Percentiles rank a stretch among this genome's conserved stretches.
phyloP scores from a whole-genome alignment of 495 filamentous ascomycete genomes.

The Tuber aestivum region DNA sequence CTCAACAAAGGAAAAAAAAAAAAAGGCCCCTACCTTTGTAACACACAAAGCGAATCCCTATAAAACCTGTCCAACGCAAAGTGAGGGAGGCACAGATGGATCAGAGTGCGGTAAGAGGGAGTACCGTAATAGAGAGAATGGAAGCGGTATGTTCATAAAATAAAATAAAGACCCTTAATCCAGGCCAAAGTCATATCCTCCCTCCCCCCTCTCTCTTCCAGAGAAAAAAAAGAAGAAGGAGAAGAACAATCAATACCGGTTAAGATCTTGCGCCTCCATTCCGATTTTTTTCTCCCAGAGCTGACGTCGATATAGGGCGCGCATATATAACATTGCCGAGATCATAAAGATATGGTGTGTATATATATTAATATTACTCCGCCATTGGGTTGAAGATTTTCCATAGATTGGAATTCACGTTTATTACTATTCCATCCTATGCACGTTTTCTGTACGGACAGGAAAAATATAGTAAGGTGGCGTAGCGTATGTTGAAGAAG shows the following conservation, averaged over 20 bases:
- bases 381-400: not conserved
- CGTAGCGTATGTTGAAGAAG: not conserved
- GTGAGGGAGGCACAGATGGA: not conserved
- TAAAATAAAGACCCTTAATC: not conserved
- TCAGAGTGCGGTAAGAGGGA: not conserved
- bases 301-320: not conserved
- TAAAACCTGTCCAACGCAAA: not conserved
- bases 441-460: not conserved
- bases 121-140: not conserved
- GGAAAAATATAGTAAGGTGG: not conserved
- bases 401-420: not conserved
- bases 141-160: not conserved
- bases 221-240: not conserved
- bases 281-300: not conserved
- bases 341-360: not conserved
- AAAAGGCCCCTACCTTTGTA: not conserved
- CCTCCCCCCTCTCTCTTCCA: not conserved
- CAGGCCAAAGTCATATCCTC: not conserved
- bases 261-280: not conserved
- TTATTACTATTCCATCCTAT: not conserved
- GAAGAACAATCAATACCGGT: not conserved
- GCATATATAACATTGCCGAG: not conserved
- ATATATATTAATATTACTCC: not conserved
- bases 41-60: not conserved
- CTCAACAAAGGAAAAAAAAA: not conserved